Base-by-base conservation (phyloP, 768 basidiomycete species). In the Termitomyces bulborhizus region DNA sequence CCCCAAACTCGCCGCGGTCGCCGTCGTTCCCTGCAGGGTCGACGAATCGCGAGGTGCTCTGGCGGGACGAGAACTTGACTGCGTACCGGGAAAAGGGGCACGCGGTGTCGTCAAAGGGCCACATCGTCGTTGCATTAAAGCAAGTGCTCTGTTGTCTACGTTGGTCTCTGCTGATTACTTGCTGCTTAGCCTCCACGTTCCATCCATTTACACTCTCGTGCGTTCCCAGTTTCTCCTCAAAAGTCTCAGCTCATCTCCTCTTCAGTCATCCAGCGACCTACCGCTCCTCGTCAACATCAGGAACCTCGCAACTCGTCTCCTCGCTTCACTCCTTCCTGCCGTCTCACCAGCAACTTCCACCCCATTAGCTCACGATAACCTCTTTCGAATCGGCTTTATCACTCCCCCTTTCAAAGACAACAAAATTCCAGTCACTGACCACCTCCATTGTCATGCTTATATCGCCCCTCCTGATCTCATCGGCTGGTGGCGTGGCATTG, bases 381-480 rank as follows among this genome's bases (percentile, higher is more conserved):
- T 69, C 26, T 82, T 86, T 61, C 80, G 76, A 48, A 83, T 90
- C 57, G 88, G 88, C 39, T 90, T 90, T 72, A 89, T 90, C 57
- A 86, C 87, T 0, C 82, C 86, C 15, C 88, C 87, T 0, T 88
- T 88, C 72, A 83, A 76, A 62, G 88, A 90, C 65, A 81, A 71
- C 69, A 88, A 86, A 66, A 88, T 90, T 41, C 88, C 89, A 13
- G 81, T 90, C 46, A 86, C 83, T 27, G 88, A 90, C 67, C 88
- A 90, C 65, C 76, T 90, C 27, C 88, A 90, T 65, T 81, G 80
- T 0, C 89, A 91, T 67, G 88, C 85, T 6, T 90, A 82, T 65
- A 77, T 89, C 48, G 73, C 72, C 12, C 81, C 85, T 11, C 73
- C 82, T 6, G 84, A 91, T 66, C 72, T 78, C 32, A 71, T 84